Conservation (phyloP, 2,329 filamentous ascomycete species). For the Aspergillus puulaauensis region DNA sequence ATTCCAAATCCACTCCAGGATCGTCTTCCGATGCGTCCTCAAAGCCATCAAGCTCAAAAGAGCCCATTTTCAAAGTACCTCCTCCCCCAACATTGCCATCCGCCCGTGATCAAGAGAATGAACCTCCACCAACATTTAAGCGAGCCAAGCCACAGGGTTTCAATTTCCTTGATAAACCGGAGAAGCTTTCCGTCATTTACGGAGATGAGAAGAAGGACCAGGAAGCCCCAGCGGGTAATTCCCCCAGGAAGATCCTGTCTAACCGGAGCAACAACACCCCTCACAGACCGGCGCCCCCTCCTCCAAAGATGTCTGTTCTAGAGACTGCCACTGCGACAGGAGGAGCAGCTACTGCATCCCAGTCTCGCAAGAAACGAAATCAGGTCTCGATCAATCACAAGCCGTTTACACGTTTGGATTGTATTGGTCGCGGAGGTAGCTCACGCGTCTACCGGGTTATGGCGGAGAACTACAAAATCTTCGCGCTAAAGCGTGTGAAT, state of each 20-base stretch:
- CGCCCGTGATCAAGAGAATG: slow-evolving; percentile 79
- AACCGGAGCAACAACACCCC: slow-evolving; percentile 68
- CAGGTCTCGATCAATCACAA: slow-evolving; percentile 89
- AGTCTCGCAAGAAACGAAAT: slow-evolving; percentile 73
- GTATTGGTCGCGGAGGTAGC: slow-evolving; percentile 87
- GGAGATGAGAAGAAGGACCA: slow-evolving; percentile 45
- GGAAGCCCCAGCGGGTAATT: slow-evolving; percentile 46
- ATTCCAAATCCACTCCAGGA: slow-evolving; percentile 42
- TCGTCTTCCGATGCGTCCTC: slow-evolving; percentile 42
- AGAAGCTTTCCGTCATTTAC: slow-evolving; percentile 54
- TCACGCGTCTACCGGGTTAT: slow-evolving; percentile 95
- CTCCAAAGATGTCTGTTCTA: slow-evolving; percentile 95
- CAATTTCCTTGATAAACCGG: slow-evolving; percentile 56
- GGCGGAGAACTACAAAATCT: slow-evolving; percentile 93
- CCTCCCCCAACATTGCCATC: slow-evolving; percentile 60
- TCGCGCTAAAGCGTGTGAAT: slow-evolving; percentile 89
- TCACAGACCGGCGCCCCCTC: slow-evolving; percentile 73
- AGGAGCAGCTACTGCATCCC: slow-evolving; percentile 73
- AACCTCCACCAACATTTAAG: slow-evolving; percentile 69
- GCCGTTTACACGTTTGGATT: slow-evolving; percentile 83
- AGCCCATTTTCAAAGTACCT: slow-evolving; percentile 60
- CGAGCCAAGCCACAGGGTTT: slow-evolving; percentile 58
- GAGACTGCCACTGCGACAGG: slow-evolving; percentile 84
- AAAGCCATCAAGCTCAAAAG: slow-evolving; percentile 40
- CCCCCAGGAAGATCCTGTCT: slow-evolving; percentile 50